These are phyloP conservation scores for Suillus occidentalis DNA, from an alignment of 768 basidiomycete genomes.

Conservation along the genomic window DNA sequence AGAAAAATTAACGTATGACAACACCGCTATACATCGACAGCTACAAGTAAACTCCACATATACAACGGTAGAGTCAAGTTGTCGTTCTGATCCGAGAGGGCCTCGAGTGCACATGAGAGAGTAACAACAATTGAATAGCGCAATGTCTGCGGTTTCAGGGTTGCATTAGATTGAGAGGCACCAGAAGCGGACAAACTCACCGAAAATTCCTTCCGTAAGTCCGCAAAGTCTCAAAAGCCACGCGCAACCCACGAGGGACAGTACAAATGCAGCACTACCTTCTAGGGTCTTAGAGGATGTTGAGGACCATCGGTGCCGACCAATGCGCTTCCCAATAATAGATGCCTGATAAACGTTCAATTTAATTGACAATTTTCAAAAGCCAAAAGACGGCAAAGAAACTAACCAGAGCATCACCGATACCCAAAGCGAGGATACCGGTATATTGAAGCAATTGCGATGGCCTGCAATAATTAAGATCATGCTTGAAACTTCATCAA, in stretches of 20 bases:
- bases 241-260: conserved; percentile 68
- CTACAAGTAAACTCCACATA: conserved; percentile 85
- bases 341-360: conserved; percentile 63
- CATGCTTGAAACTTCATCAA: conserved; percentile 8
- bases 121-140: conserved; percentile 65
- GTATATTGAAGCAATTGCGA: conserved; percentile 66
- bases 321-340: conserved; percentile 84
- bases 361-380: not conserved
- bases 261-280: conserved; percentile 81
- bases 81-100: conserved; percentile 93
- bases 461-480: conserved; percentile 32
- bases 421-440: conserved; percentile 84
- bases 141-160: conserved; percentile 46
- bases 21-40: conserved; percentile 42
- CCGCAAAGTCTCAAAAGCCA: conserved; percentile 72
- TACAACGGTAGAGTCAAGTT: conserved; percentile 96
- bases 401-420: conserved; percentile 91
- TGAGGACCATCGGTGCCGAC: conserved; percentile 81
- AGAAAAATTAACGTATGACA: not conserved
- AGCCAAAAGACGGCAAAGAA: not conserved
- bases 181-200: conserved; percentile 46
- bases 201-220: conserved; percentile 67
- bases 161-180: conserved; percentile 18
- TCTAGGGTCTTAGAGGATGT: conserved; percentile 87
- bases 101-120: conserved; percentile 81